Evolutionary conservation across 306 rosid species (phyloP), one percentile per base, ranked within the genome.

Genomic region (Dryas alaskensis): DNA sequence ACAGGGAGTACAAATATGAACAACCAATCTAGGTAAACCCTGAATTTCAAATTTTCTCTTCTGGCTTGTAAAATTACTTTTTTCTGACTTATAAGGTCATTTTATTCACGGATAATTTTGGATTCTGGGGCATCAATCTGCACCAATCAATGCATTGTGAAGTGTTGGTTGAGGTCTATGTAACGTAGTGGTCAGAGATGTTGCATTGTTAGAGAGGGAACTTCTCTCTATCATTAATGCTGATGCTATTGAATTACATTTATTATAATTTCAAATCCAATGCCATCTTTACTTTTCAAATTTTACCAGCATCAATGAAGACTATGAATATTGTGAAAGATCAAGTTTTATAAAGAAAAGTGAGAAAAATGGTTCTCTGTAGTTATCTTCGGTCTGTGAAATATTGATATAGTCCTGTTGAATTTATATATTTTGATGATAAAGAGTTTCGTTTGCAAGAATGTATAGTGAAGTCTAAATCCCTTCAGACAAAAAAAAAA

Each of bases 1-100:
- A 91, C 97, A 1, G 93, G 93, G 72, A 88, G 97, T 82, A 91
- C 97, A 75, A 91, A 91, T 80, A 91, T 91, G 97, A 91, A 91
- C 86, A 87, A 81, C 79, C 97, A 91, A 73, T 91, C 97, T 55
- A 91, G 97, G 97, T 90, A 77, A 70, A 43, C 50, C 69, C 64
- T 66, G 55, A 70, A 59, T 67, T 61, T 48, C 76, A 45, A n/a
- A 43, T 8, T 52, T 74, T 83, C 74, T 65, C 47, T 57, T 80
- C 51, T 62, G 43, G 13, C 49, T 37, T 8, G 44, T 69, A 65
- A 13, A 52, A 62, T 37, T 73, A 58, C 60, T 46, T 67, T 37
- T 60, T 48, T 51, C 76, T 69, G 7, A 62, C 22, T 44, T 4
- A 51, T 53, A 65, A 48, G 66, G 51, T 76, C 62, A 52, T 16